Base-by-base conservation (phyloP, 225 moss, liverwort and hornwort species). In the Anthoceros angustus region DNA sequence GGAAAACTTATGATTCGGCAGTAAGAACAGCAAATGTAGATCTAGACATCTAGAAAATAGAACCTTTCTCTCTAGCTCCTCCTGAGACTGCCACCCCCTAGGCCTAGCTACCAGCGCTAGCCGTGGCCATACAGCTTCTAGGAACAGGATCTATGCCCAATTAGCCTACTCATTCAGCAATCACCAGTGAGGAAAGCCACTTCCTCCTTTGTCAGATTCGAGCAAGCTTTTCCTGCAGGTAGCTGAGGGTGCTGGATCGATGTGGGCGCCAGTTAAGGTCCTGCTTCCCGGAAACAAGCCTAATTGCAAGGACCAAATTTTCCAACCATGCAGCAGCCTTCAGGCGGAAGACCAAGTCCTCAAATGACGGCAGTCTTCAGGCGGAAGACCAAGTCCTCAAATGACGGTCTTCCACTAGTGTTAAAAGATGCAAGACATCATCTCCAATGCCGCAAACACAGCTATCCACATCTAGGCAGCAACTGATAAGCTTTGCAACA, bases 111-210 rank as follows among this genome's bases (percentile, higher is more conserved):
- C n/a, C n/a, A n/a, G n/a, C n/a, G n/a, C n/a, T n/a, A 84, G 69
- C 14, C 76, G 74, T 20, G 84, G 84, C 84, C 84, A 84, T 18
- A 84, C 76, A 9, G 76, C 76, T 43, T 78, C 84, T 80, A 80
- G 76, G 62, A 84, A 84, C 65, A 83, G 70, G 42, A 80, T 75
- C 45, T 74, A 67, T 26, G 77, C 66, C 43, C 80, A 64, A 68
- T n/a, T n/a, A 72, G 70, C 71, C 75, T 74, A 73, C 75, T 70
- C 72, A 80, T 76, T 63, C 75, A 72, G 42, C 68, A 70, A 63
- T 78, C 70, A 25, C 80, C 83, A 23, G 75, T 74, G 15, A 80
- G 77, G n/a, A 70, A 73, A 43, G 78, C 77, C 49, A 75, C 73
- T 21, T 74, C 81, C 18, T 75, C 72, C 41, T 70, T 75, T 0